Base-by-base conservation (phyloP, 2,329 filamentous ascomycete species). In the Pseudopyrenochaeta lycopersici region DNA sequence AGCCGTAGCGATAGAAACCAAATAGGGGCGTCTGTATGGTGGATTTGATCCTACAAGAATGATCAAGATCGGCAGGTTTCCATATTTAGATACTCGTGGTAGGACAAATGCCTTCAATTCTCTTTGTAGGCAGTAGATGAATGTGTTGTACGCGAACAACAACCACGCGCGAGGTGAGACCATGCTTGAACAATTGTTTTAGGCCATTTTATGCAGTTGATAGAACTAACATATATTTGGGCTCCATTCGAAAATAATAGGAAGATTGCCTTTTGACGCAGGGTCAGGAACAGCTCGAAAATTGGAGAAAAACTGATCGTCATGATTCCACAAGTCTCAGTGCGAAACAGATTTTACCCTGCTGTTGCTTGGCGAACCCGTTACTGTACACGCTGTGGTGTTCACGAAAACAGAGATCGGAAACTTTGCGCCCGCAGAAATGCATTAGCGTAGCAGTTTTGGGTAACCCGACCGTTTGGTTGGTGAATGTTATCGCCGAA, bases 381-480 rank as follows among this genome's bases (percentile, higher is more conserved):
- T 36, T 18, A n/a, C 35, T 31, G 32, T 45, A 18, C 21, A 20
- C 17, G 30, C 33, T 36, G 42, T 12, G 42, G 42, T 15, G 42
- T n/a, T 11, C 20, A 45, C 42, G 42, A 45, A 20, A 45, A 45
- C 18, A 45, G 42, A 45, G 30, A 10, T 35, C 42, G 42, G 42
- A 35, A 45, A 18, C 15, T 20, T 32, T 15, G 42, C 33, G 31
- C 14, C 17, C 18, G 17, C 21, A 21, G 30, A 35, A 23, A 15
- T 23, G 31, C 30, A 23, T 18, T 45, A 45, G 42, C 20, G 42
- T 45, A 18, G 7, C 30, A 11, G 18, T 18, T n/a, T 15, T 33
- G 30, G 30, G 32, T 33, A n/a, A 23, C 11, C 17, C 17, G 6
- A 20, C 17, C 15, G 15, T 3, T 3, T 11, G 6, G n/a, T n/a